Evolutionary conservation across 345 rosid species (phyloP), one percentile per base, ranked within the genome.

Genomic region (Dimocarpus longan): DNA sequence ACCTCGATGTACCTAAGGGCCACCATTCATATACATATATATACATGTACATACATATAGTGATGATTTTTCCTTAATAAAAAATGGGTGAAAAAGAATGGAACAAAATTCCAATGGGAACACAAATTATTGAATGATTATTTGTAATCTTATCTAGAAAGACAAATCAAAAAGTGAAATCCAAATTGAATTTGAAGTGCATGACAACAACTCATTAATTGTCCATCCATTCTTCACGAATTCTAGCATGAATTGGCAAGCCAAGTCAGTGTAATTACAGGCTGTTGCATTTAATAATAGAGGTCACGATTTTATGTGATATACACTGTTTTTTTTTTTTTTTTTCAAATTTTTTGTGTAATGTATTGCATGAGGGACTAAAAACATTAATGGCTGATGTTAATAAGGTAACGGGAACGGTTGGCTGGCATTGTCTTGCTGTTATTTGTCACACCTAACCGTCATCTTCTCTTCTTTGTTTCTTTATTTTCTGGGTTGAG

Each of bases 231-330:
- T 46, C 37, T 10, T 26, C 71, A 68, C 57, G 64, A 69, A 80
- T 52, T 42, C 5, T 12, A 9, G 70, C 18, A 69, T 26, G 48
- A 52, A 42, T 22, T 80, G 81, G 32, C 76, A 54, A 48, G 28
- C 19, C 2, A 78, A 37, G 50, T 65, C 43, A 28, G 21, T 5
- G 57, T 78, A 44, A 66, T 60, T 40, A 77, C 84, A 67, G 84
- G 75, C 80, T 82, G 78, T 22, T 68, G 73, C 79, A 76, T 72
- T 83, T 66, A 82, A 83, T 66, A 82, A 79, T 76, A 40, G 77
- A 16, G 80, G 72, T 12, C 16, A 68, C 42, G 8, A 19, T 63
- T 39, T 54, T 0, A 26, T 26, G 68, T 3, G 76, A 62, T 19
- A 6, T 11, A 18, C 28, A 5, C 50, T 24, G 15, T 10, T 24